Evolutionary conservation across 2,329 filamentous ascomycete species (phyloP).

Genomic region (Escovopsis sp.): DNA sequence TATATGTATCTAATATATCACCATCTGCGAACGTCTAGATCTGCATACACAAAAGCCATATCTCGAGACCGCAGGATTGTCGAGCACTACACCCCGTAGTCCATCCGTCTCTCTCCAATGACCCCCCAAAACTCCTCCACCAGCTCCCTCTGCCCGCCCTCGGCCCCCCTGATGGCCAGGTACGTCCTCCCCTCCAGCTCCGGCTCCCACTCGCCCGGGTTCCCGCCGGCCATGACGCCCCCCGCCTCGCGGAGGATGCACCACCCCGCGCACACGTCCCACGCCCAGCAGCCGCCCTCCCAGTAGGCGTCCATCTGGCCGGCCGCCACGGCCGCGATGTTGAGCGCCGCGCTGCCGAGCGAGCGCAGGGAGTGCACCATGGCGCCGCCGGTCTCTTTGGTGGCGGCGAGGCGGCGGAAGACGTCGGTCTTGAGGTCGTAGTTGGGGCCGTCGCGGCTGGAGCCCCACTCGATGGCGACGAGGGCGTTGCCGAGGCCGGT

Average conservation of each 20-base stretch:
- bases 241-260: constrained; percentile 61
- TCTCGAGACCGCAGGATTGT: no score
- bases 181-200: constrained; percentile 44
- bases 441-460: constrained; percentile 50
- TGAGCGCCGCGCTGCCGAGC: constrained; percentile 59
- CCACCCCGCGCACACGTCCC: constrained; percentile 76
- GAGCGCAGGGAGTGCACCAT: constrained; percentile 66
- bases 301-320: constrained; percentile 62
- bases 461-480: constrained; percentile 61
- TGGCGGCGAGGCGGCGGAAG: constrained; percentile 44
- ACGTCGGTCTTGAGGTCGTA: constrained; percentile 53
- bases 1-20: no score
- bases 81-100: constrained; percentile 22
- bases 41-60: no score
- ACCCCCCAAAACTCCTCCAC: constrained; percentile 50
- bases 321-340: constrained; percentile 55
- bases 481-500: constrained; percentile 45
- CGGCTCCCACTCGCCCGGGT: constrained; percentile 56
- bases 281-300: constrained; percentile 75
- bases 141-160: constrained; percentile 43
- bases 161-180: constrained; percentile 45
- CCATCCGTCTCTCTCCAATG: constrained; percentile 37
- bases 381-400: constrained; percentile 46
- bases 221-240: constrained; percentile 55
- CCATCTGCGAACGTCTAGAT: no score